Conservation (phyloP, 768 basidiomycete species). For the Calocybe cyanea region DNA sequence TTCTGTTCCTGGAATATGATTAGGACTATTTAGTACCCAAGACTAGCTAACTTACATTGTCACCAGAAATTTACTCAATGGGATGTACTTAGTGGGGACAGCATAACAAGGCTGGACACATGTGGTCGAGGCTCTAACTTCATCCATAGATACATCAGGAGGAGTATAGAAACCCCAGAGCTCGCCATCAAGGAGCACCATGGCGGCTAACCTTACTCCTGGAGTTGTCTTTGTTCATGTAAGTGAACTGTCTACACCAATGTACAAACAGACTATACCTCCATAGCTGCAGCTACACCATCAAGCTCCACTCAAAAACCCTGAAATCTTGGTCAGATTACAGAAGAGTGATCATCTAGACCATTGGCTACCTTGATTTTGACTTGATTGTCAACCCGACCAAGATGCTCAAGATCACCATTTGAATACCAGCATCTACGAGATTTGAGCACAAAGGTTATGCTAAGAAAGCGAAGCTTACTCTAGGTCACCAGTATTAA, state of each 20-base stretch:
- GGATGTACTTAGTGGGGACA: slow-evolving; percentile 41
- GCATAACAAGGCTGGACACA: slow-evolving; percentile 57
- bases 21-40: neutral
- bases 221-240: neutral
- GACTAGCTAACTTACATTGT: slow-evolving; percentile 35
- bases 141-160: slow-evolving; percentile 26
- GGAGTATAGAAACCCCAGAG: slow-evolving; percentile 57
- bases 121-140: slow-evolving; percentile 37
- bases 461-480: slow-evolving; percentile 14
- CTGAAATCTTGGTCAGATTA: slow-evolving; percentile 19
- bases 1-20: slow-evolving; percentile 36
- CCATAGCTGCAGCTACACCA: slow-evolving; percentile 55
- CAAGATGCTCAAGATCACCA: slow-evolving; percentile 51
- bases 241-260: neutral
- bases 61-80: slow-evolving; percentile 43
- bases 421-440: slow-evolving; percentile 43
- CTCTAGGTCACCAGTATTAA: slow-evolving; percentile 59
- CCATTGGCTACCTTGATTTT: slow-evolving; percentile 48
- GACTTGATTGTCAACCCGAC: slow-evolving; percentile 57
- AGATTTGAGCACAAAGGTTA: neutral
- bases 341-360: neutral
- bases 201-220: slow-evolving; percentile 38
- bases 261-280: slow-evolving; percentile 28
- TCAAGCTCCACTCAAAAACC: slow-evolving; percentile 67
- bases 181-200: slow-evolving; percentile 45